Percentiles rank a stretch among this genome's conserved stretches.
These are phyloP conservation scores for Podospora tetraspora DNA, from an alignment of 495 filamentous ascomycete species.

Conservation along the genomic window DNA sequence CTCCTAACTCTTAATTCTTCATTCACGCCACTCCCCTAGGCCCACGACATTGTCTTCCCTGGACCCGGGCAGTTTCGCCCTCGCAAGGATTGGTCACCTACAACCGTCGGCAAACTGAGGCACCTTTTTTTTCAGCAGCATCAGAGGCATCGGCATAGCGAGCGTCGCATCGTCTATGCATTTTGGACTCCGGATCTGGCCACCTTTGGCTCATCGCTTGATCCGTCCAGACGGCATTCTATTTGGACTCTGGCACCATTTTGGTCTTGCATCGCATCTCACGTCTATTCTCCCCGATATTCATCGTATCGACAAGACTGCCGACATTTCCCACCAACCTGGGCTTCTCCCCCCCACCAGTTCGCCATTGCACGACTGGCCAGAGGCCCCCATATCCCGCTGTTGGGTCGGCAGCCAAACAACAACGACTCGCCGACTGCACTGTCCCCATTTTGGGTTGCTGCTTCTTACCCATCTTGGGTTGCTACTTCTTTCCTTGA, in stretches of 20 bases:
- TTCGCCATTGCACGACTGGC: neutral
- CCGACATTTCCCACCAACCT: neutral
- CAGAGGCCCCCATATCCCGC: neutral
- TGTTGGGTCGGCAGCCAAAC: slow-evolving; percentile 2
- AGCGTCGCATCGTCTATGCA: slow-evolving; percentile 24
- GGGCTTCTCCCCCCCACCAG: neutral
- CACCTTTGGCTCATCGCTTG: slow-evolving; percentile 22
- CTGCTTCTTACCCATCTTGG: neutral
- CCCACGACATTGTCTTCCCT: neutral
- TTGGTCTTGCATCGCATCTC: slow-evolving; percentile 13
- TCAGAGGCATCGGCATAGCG: slow-evolving; percentile 28
- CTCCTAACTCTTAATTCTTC: neutral
- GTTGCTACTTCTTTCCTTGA: neutral
- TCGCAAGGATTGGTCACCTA: slow-evolving; percentile 23
- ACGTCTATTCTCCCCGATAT: slow-evolving; percentile 13
- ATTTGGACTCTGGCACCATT: slow-evolving; percentile 16
- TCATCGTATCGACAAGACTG: slow-evolving; percentile 10
- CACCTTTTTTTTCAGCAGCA: slow-evolving; percentile 19
- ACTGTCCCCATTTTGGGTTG: neutral
- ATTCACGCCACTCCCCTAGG: neutral
- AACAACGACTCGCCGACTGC: neutral
- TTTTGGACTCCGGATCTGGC: slow-evolving; percentile 26
- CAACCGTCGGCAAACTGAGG: slow-evolving; percentile 22
- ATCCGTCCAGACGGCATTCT: slow-evolving; percentile 19
- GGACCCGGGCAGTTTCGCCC: slow-evolving; percentile 7